phyloP scores from a whole-genome alignment of 2,329 filamentous ascomycete species.

The Thelonectria olida region DNA sequence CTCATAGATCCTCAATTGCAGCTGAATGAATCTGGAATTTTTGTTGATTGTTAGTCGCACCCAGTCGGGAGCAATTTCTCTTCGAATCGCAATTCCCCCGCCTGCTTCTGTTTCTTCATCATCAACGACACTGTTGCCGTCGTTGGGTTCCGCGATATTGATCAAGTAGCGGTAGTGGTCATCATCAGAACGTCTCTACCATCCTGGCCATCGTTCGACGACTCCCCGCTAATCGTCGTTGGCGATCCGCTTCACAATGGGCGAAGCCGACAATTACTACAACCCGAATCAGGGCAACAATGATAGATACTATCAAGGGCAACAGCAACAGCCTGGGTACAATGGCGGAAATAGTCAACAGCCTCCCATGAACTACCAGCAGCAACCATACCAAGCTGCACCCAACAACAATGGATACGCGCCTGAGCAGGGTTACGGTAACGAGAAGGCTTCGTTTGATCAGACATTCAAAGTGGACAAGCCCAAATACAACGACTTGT shows the following conservation, averaged over 20 bases:
- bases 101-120: too few species aligned
- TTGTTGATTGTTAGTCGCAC: background rate
- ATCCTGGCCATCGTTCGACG: background rate
- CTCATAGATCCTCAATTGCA: background rate
- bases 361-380: constrained; percentile 39
- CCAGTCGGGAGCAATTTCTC: too few species aligned
- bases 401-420: constrained; percentile 44
- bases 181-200: background rate
- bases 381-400: constrained; percentile 41
- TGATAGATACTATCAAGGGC: constrained; percentile 28
- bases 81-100: too few species aligned
- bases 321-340: constrained; percentile 30
- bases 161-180: background rate
- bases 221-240: background rate
- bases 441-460: constrained; percentile 71
- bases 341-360: constrained; percentile 37
- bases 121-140: background rate
- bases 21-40: background rate
- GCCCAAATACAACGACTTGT: constrained; percentile 91
- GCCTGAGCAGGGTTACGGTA: constrained; percentile 47
- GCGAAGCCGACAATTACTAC: constrained; percentile 47
- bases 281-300: constrained; percentile 36
- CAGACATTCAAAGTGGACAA: constrained; percentile 83
- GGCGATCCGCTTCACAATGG: constrained; percentile 39
- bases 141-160: background rate